phyloP scores from a whole-genome alignment of 257 asterid species.

The Solanum rostratum region DNA sequence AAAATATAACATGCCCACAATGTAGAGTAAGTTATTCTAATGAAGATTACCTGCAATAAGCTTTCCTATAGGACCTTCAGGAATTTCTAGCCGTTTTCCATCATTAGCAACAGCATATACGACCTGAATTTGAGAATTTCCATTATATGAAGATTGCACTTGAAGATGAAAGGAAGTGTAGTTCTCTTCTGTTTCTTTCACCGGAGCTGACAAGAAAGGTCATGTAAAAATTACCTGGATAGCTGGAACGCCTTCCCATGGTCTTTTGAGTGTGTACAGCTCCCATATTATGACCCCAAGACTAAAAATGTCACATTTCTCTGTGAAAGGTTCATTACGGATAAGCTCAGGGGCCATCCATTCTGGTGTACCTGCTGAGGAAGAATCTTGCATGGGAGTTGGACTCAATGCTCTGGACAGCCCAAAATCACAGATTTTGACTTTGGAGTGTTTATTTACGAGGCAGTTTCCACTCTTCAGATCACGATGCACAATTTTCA shows the following conservation, averaged over 20 bases:
- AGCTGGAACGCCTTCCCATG: constrained; percentile 82
- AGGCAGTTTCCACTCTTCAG: constrained; percentile 93
- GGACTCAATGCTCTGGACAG: constrained; percentile 55
- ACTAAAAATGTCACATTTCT: constrained; percentile 80
- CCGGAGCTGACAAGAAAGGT: not conserved
- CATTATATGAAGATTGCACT: not conserved
- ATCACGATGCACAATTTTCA: constrained; percentile 86
- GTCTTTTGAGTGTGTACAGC: constrained; percentile 68
- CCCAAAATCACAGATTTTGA: constrained; percentile 90
- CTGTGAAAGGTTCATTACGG: constrained; percentile 83
- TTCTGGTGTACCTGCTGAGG: constrained; percentile 90
- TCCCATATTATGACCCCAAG: constrained; percentile 92
- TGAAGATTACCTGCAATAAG: constrained; percentile 45
- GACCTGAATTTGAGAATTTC: constrained; percentile 29
- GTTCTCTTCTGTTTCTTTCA: not conserved
- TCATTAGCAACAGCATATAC: constrained; percentile 77
- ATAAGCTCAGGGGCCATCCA: constrained; percentile 99
- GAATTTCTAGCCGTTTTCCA: constrained; percentile 65
- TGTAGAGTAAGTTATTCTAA: not conserved
- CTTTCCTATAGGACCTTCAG: constrained; percentile 70
- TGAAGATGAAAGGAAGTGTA: not conserved
- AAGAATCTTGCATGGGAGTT: constrained; percentile 43
- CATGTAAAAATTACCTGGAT: constrained; percentile 35
- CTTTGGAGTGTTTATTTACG: constrained; percentile 76
- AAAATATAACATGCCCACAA: not conserved